phyloP scores from a whole-genome alignment of 192 early-diverging fungal genomes.

The Gonapodya prolifera region DNA sequence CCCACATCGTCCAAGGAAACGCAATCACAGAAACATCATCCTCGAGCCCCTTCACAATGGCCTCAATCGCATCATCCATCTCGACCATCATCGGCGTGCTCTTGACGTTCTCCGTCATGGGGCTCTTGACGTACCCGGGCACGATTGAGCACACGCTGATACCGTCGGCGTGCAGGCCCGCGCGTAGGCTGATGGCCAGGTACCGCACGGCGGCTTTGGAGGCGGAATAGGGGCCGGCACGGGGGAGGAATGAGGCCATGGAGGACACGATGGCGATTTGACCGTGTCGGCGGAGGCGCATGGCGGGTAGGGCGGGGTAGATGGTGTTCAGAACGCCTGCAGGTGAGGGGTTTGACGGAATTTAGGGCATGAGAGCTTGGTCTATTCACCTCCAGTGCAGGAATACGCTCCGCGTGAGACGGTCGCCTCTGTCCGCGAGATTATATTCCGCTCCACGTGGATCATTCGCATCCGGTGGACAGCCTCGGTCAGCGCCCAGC shows the following conservation, averaged over 20 bases:
- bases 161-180: neutral
- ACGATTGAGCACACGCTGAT: neutral
- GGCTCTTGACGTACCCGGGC: neutral
- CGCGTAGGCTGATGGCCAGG: neutral
- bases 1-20: too few relatives aligned
- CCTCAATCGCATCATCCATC: neutral
- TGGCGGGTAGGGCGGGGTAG: neutral
- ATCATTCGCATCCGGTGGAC: too few relatives aligned
- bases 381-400: too few relatives aligned
- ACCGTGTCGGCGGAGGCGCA: neutral
- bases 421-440: too few relatives aligned
- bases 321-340: neutral
- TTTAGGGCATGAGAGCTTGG: neutral
- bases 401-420: too few relatives aligned
- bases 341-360: neutral
- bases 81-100: neutral
- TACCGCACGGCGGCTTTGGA: neutral
- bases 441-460: too few relatives aligned
- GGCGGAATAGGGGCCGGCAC: neutral
- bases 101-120: neutral
- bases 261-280: neutral
- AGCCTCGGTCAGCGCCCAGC: too few relatives aligned
- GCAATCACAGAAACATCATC: neutral
- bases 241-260: neutral
- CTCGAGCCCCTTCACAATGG: neutral